A percentile compares a stretch with the other conserved stretches of the same genome.
Evolutionary conservation across 371 early-diverging fungal species (phyloP).

Genomic region (Apophysomyces variabilis): DNA sequence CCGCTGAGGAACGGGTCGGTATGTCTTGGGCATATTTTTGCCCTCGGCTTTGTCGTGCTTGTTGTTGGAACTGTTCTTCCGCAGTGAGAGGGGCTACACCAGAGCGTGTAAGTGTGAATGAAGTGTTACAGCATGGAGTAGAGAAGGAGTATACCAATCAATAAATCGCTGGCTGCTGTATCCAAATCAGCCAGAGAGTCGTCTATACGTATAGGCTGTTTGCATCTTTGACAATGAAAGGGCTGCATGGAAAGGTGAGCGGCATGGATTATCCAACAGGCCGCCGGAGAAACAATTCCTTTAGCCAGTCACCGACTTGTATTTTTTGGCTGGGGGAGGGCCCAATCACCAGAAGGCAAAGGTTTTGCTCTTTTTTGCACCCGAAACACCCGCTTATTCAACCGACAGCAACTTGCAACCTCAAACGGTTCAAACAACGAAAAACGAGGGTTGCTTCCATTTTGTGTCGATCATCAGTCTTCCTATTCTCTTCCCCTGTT

Average conservation of each 20-base stretch:
- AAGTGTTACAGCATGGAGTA: not conserved
- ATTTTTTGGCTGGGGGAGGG: not conserved
- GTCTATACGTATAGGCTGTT: conserved; percentile 60
- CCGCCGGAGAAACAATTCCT: not conserved
- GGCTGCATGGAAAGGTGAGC: conserved; percentile 15
- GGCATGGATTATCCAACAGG: not conserved
- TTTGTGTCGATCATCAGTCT: not conserved
- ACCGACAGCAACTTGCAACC: conserved; percentile 2
- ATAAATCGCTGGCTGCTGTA: conserved; percentile 51
- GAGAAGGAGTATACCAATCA: conserved; percentile 30
- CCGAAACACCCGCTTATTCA: not conserved
- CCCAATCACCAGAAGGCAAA: not conserved
- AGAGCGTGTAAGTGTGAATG: not conserved
- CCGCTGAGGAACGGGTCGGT: not conserved
- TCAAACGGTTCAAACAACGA: not conserved
- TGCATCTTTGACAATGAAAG: conserved; percentile 60
- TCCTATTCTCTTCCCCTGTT: not conserved
- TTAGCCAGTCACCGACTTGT: conserved; percentile 2
- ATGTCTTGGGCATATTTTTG: not conserved
- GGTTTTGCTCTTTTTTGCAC: not conserved
- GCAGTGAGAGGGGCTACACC: conserved; percentile 32
- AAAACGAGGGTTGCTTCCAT: not conserved
- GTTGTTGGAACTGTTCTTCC: conserved; percentile 32
- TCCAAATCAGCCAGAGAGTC: conserved; percentile 63
- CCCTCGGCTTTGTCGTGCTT: conserved; percentile 16